Evolutionary conservation across 768 basidiomycete genomes (phyloP).

Genomic region (Tephrocybe sp.): DNA sequence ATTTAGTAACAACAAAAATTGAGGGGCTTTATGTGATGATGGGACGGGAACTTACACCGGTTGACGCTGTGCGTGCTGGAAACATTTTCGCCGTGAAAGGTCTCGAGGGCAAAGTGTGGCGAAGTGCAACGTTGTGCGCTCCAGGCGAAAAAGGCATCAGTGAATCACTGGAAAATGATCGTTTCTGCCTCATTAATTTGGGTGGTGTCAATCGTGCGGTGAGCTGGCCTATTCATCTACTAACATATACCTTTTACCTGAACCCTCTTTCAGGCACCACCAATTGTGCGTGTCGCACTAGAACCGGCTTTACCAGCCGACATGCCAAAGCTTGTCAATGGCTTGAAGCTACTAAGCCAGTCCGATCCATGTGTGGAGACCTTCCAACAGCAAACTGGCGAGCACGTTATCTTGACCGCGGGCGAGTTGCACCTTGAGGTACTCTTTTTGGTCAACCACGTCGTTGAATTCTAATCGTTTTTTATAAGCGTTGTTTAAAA

Average conservation of each 20-base stretch:
- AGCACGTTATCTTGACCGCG: conserved; percentile 94
- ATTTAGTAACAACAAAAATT: conserved; percentile 61
- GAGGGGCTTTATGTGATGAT: conserved; percentile 93
- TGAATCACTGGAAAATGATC: conserved; percentile 28
- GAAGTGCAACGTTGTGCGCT: conserved; percentile 88
- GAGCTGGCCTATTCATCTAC: conserved; percentile 19
- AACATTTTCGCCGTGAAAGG: conserved; percentile 94
- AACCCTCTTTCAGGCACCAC: conserved; percentile 56
- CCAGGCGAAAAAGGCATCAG: conserved; percentile 47
- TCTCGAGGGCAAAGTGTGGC: conserved; percentile 85
- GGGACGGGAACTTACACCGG: conserved; percentile 90
- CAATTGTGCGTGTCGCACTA: conserved; percentile 93
- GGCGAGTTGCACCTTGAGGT: conserved; percentile 97
- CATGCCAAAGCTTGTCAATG: conserved; percentile 85
- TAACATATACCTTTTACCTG: neutral
- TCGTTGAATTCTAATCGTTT: neutral
- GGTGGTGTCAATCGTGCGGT: conserved; percentile 71
- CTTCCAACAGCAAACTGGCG: conserved; percentile 95
- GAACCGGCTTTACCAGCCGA: conserved; percentile 84
- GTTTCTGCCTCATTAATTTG: conserved; percentile 73
- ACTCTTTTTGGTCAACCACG: neutral
- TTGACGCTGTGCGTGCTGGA: conserved; percentile 82
- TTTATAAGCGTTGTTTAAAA: conserved; percentile 82
- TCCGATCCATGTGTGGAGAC: conserved; percentile 97
- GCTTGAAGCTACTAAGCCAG: conserved; percentile 87